Conservation (phyloP, 78 protist species). For the Planoprotostelium fungivorum region DNA sequence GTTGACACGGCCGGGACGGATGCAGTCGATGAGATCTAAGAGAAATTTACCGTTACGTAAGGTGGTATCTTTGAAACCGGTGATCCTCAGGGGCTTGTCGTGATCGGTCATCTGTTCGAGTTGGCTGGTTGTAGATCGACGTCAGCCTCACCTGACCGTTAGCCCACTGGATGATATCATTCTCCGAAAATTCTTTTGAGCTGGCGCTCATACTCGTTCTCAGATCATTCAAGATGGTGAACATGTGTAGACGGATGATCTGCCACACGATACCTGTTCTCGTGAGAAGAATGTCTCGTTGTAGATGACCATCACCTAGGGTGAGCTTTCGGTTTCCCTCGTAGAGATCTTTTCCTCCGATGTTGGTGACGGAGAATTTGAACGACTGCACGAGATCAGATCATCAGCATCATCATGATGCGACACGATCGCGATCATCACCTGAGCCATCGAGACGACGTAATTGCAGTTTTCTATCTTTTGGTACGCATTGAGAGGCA, state of each 20-base stretch:
- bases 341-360: slow-evolving; percentile 62
- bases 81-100: slow-evolving; percentile 9
- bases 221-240: slow-evolving; percentile 9
- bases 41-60: slow-evolving; percentile 8
- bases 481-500: slow-evolving; percentile 43
- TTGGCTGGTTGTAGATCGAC: no score
- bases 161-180: slow-evolving; percentile 21
- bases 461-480: slow-evolving; percentile 79
- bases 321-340: slow-evolving; percentile 43
- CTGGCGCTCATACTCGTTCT: not conserved
- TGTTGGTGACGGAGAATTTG: slow-evolving; percentile 60
- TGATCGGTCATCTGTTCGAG: not conserved
- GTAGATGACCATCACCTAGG: slow-evolving; percentile 10
- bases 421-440: no score
- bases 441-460: slow-evolving; percentile 15
- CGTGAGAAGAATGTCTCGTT: slow-evolving; percentile 3
- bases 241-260: slow-evolving; percentile 23
- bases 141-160: slow-evolving; percentile 9
- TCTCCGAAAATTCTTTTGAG: slow-evolving; percentile 8
- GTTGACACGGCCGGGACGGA: slow-evolving; percentile 22
- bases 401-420: not conserved
- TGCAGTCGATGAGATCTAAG: slow-evolving; percentile 35
- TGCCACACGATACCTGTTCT: slow-evolving; percentile 22
- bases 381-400: slow-evolving; percentile 34
- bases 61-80: slow-evolving; percentile 12